Evolutionary conservation across 1,284 basidiomycete genomes (phyloP), one percentile per base, ranked within the genome.

Genomic region (Earliella scabrosa): DNA sequence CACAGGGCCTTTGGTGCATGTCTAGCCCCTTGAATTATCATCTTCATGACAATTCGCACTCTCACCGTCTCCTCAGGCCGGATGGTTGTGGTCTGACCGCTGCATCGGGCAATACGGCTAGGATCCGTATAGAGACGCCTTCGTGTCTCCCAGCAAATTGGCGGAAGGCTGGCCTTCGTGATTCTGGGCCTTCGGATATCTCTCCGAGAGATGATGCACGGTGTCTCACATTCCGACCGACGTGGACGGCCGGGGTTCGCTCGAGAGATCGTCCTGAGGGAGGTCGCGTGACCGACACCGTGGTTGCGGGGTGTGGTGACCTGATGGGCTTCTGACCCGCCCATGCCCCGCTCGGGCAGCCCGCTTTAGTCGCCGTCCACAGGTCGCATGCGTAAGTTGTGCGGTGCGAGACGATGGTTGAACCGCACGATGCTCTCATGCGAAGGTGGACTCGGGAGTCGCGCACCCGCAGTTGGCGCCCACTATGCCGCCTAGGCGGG

Each of bases 261-360:
- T 47, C 20, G 31, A 16, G 35, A 16, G 23, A 38, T 48, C 34
- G 6, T 10, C 32, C 21, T 27, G n/a, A 8, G 24, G 8, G 34
- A 38, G 46, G 46, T 48, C 46, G 46, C 46, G 46, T 48, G 46
- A 48, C 46, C 11, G 20, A 18, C 46, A 38, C 46, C 35, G 46
- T 48, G 35, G 32, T 38, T 18, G 26, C 24, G 34, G 35, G 32
- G 46, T 35, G 46, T 38, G n/a, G 46, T 16, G 21, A 9, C 20
- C 34, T 38, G 45, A 23, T 48, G 43, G 31, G 26, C 40, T 38
- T 8, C 14, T 20, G 14, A 20, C 36, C 18, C 36, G 18, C 36
- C 18, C 6, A n/a, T 38, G 36, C 16, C 16, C 36, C 36, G 36
- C 36, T 38, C 16, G 16, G 18, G 36, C 36, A 20, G 36, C 36